Evolutionary conservation across 257 asterid genomes (phyloP).

Genomic region (Gardenia jasminoides): DNA sequence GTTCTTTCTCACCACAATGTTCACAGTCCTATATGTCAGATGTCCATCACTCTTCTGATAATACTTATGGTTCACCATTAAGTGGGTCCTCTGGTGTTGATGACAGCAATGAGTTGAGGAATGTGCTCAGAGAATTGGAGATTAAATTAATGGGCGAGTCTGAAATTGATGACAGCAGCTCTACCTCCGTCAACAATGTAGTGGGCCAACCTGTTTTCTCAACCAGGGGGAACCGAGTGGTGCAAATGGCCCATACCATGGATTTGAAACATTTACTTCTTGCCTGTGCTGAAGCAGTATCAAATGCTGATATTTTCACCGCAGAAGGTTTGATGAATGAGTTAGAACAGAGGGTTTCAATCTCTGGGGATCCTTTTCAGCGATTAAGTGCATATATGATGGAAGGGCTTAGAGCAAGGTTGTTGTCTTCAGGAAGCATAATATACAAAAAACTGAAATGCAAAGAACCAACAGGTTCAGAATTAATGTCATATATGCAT

Average conservation of each 20-base stretch:
- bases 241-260: slow-evolving; percentile 73
- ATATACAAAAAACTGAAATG: slow-evolving; percentile 87
- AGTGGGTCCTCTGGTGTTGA: slow-evolving; percentile 81
- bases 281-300: slow-evolving; percentile 68
- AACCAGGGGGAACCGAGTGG: slow-evolving; percentile 50
- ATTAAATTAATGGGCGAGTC: slow-evolving; percentile 64
- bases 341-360: slow-evolving; percentile 70
- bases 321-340: slow-evolving; percentile 67
- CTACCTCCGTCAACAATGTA: slow-evolving; percentile 50
- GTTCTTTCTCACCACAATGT: slow-evolving; percentile 78
- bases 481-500: slow-evolving; percentile 80
- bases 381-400: slow-evolving; percentile 84
- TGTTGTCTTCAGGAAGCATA: slow-evolving; percentile 79
- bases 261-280: slow-evolving; percentile 68
- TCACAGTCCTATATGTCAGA: slow-evolving; percentile 73
- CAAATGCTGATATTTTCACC: slow-evolving; percentile 58
- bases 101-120: slow-evolving; percentile 63
- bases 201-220: slow-evolving; percentile 41
- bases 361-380: slow-evolving; percentile 87
- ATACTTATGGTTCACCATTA: slow-evolving; percentile 71
- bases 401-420: slow-evolving; percentile 88
- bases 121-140: slow-evolving; percentile 59
- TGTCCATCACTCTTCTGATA: slow-evolving; percentile 52
- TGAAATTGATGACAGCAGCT: slow-evolving; percentile 58
- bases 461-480: slow-evolving; percentile 79